phyloP scores from a whole-genome alignment of 768 basidiomycete genomes.

The Lentinula guzmanii region DNA sequence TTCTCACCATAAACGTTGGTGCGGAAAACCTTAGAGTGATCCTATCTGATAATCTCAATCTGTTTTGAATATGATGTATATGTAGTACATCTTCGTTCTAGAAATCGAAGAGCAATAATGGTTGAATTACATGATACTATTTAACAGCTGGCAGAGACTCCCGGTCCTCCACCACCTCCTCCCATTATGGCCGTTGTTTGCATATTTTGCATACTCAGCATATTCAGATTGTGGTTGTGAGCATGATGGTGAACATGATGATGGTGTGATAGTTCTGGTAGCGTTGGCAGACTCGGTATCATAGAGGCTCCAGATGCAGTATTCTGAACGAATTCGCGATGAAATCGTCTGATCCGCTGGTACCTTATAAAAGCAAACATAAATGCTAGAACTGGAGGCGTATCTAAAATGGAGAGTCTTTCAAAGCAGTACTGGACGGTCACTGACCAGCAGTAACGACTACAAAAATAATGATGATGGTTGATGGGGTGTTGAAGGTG shows the following conservation, averaged over 20 bases:
- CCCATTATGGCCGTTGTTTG: background rate
- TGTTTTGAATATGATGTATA: no score
- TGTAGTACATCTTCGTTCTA: no score
- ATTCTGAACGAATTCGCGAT: background rate
- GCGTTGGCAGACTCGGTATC: background rate
- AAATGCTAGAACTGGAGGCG: background rate
- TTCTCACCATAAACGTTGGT: conserved; percentile 10
- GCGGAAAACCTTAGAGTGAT: background rate
- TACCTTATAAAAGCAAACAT: background rate
- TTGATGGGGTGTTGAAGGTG: background rate
- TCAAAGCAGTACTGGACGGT: no score
- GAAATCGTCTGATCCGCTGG: background rate
- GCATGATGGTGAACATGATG: background rate
- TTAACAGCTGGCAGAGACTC: background rate
- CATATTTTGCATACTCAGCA: background rate
- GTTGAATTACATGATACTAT: no score
- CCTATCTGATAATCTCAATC: background rate
- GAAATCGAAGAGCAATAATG: no score
- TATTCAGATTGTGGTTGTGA: background rate
- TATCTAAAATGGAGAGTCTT: no score
- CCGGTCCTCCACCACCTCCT: background rate
- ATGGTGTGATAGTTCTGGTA: background rate
- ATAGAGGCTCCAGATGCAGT: background rate
- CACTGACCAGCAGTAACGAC: background rate
- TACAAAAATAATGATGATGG: background rate